Evolutionary conservation across 179 eudicot species (phyloP).

Genomic region (Sideroxylon spinosum): DNA sequence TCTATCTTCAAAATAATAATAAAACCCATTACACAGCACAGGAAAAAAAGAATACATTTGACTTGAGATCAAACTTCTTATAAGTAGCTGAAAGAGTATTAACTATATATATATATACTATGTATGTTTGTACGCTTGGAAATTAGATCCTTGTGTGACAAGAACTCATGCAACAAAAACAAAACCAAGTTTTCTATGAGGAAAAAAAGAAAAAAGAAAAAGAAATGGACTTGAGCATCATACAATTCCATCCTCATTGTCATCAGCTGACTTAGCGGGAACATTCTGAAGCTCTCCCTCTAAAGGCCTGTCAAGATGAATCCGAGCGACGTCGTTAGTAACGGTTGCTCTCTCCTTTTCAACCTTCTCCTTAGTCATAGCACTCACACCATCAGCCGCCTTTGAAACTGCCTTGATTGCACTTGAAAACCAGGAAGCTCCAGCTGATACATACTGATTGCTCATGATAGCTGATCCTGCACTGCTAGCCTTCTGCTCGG

Average conservation of each 20-base stretch:
- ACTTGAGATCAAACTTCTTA: too few species aligned
- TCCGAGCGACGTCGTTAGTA: conserved; percentile 8
- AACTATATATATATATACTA: too few species aligned
- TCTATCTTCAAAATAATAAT: too few species aligned
- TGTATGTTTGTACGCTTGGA: too few species aligned
- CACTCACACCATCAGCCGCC: conserved; percentile 36
- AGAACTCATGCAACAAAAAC: too few species aligned
- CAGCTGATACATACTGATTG: conserved; percentile 22
- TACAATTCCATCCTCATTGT: conserved; percentile 10
- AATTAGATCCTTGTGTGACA: too few species aligned
- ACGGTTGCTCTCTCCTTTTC: conserved; percentile 14
- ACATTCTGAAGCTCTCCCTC: conserved; percentile 16
- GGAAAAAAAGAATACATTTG: too few species aligned
- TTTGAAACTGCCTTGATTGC: conserved; percentile 31
- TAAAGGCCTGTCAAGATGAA: conserved; percentile 18
- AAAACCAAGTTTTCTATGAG: too few species aligned
- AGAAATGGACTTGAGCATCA: background rate
- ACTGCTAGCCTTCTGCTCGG: conserved; percentile 34
- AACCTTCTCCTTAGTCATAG: conserved; percentile 37
- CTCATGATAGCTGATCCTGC: conserved; percentile 34
- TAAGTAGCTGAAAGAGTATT: too few species aligned
- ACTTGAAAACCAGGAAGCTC: conserved; percentile 34
- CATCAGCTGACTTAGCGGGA: conserved; percentile 2
- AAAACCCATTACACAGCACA: too few species aligned
- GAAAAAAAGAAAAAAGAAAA: too few species aligned